Base-by-base conservation (phyloP, 352 stramenopile genomes). In the Phytophthora colocasiae region DNA sequence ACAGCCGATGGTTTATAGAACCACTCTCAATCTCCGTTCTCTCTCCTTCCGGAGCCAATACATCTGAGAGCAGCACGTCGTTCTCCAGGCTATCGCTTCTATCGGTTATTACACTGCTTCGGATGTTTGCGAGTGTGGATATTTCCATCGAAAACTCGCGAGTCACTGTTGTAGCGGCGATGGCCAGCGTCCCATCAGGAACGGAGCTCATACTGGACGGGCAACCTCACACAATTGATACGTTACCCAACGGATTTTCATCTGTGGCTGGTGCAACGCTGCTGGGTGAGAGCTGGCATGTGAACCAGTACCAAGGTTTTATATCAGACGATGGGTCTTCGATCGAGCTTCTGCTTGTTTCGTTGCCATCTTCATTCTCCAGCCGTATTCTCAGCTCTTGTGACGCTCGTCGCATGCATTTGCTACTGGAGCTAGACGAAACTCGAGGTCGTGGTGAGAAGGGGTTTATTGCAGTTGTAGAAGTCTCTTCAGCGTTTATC, bases 61-160 rank as follows among this genome's bases (percentile, higher is more conserved):
- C 38, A 39, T 5, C 6, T 27, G 39, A 29, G 24, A n/a, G 36
- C 24, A 32, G 4, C 29, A 40, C 14, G 31, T 12, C 12, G 14
- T 17, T 40, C 10, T 22, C 38, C 3, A 49, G 1, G 36, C 29
- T 29, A 38, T 59, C 52, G 4, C 26, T 59, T 19, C 39, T 59
- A 31, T 34, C 40, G 11, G 26, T 39, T 24, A 11, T 32, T 27
- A 41, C 52, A 8, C 24, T 50, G 40, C 14, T 59, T 3, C 52
- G 39, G 24, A 43, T 50, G 39, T 31, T 59, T 43, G 52, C n/a
- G 10, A 43, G 52, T 26, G 3, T 59, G 26, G 52, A 59, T 12
- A 11, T 50, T 19, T 22, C 39, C 7, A 17, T 59, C 14, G 14
- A 59, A 3, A 29, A 39, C 2, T 49, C 15, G 15, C 3, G 17